These are phyloP conservation scores for Entoloma clypeatum DNA, from an alignment of 1,284 basidiomycete species.

Conservation along the genomic window DNA sequence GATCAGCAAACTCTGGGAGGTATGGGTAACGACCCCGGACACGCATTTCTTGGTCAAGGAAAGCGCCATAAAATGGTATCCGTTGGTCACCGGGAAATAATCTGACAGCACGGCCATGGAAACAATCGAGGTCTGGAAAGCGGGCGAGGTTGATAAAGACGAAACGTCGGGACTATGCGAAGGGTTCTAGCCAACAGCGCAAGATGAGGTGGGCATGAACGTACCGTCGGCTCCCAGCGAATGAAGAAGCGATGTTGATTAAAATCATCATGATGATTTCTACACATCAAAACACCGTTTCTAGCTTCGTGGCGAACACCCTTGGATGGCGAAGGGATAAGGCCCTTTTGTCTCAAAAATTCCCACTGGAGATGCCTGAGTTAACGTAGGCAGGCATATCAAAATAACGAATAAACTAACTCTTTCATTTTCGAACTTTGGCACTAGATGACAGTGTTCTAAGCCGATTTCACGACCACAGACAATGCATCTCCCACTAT, in stretches of 20 bases:
- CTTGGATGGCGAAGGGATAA: conserved; percentile 6
- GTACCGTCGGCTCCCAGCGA: conserved; percentile 9
- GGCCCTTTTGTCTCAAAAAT: conserved; percentile 2
- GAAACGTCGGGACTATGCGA: conserved; percentile 3
- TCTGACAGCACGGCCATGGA: conserved; percentile 10
- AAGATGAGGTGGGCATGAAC: not conserved
- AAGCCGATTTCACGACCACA: not conserved
- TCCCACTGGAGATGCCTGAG: conserved; percentile 6
- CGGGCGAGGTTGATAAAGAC: conserved; percentile 11
- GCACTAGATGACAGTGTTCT: conserved; percentile 1
- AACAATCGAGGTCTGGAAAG: not conserved
- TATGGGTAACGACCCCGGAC: conserved; percentile 9
- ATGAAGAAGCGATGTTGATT: conserved; percentile 8
- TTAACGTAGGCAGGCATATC: not conserved
- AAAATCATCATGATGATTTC: conserved; percentile 7
- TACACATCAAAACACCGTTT: conserved; percentile 10
- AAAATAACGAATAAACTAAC: conserved; percentile 1
- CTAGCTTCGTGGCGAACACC: conserved; percentile 5
- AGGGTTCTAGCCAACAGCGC: conserved; percentile 1
- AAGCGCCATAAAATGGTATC: conserved; percentile 13
- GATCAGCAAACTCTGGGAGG: conserved; percentile 4
- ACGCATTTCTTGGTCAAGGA: conserved; percentile 15
- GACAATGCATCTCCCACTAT: conserved; percentile 1
- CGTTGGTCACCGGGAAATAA: conserved; percentile 2
- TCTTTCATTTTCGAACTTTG: not conserved